phyloP scores from a whole-genome alignment of 2,329 filamentous ascomycete genomes.

The Aspergillus hiratsukae region DNA sequence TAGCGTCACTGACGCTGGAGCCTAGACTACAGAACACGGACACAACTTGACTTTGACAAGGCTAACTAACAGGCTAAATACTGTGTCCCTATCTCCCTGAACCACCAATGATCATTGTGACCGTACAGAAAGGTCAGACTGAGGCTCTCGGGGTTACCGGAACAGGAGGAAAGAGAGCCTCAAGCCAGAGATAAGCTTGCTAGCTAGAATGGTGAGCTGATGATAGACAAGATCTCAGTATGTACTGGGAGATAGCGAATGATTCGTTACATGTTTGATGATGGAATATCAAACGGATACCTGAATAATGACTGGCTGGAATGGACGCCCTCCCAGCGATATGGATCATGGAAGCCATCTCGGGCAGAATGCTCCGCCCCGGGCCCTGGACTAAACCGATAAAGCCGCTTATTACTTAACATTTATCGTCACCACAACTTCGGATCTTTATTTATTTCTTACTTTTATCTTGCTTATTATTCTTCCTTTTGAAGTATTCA shows the following conservation, averaged over 20 bases:
- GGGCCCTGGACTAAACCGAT: background rate
- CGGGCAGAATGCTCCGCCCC: background rate
- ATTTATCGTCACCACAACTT: conserved; percentile 2
- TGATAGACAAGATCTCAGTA: background rate
- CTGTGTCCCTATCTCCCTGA: background rate
- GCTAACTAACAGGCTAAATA: background rate
- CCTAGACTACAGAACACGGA: background rate
- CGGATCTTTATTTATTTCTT: conserved; percentile 1
- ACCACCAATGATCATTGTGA: background rate
- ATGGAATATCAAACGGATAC: background rate
- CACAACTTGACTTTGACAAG: background rate
- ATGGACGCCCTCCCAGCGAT: background rate
- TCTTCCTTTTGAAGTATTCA: background rate
- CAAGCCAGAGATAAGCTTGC: background rate
- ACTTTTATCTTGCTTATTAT: conserved; percentile 1
- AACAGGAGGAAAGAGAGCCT: background rate
- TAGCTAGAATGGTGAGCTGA: background rate
- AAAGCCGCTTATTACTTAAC: conserved; percentile 2
- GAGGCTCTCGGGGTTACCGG: background rate
- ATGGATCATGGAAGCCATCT: background rate
- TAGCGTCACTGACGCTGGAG: background rate
- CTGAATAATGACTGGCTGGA: background rate
- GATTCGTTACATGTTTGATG: background rate
- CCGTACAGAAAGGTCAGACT: background rate
- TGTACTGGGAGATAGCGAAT: background rate